Evolutionary conservation across 768 basidiomycete species (phyloP).

Genomic region (Auriculariales sp.): DNA sequence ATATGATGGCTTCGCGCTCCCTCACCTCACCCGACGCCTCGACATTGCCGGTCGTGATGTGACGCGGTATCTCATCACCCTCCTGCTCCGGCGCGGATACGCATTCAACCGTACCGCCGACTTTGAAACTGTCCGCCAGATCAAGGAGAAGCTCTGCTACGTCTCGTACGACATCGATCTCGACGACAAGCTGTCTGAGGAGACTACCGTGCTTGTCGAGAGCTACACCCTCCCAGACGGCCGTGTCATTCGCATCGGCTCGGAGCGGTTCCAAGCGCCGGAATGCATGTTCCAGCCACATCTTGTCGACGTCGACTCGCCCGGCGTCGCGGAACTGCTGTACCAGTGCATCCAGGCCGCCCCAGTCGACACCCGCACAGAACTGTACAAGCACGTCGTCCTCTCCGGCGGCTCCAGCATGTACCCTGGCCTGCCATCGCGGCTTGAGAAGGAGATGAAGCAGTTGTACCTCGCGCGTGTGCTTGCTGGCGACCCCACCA

Average conservation of each 20-base stretch:
- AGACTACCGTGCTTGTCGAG: conserved; percentile 93
- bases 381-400: conserved; percentile 96
- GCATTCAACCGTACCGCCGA: conserved; percentile 99
- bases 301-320: conserved; percentile 92
- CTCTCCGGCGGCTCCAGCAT: conserved; percentile 96
- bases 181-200: conserved; percentile 84
- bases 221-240: conserved; percentile 95
- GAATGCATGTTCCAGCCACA: conserved; percentile 99
- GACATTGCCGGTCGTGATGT: conserved; percentile 98
- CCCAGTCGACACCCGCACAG: conserved; percentile 75
- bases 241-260: conserved; percentile 91
- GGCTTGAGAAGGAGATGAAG: conserved; percentile 99
- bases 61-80: conserved; percentile 95
- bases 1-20: conserved; percentile 91
- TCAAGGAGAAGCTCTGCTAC: conserved; percentile 98
- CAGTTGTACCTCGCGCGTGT: conserved; percentile 93
- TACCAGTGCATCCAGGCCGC: conserved; percentile 91
- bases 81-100: conserved; percentile 99
- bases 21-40: conserved; percentile 84
- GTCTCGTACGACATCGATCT: conserved; percentile 98
- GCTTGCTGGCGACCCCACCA: conserved; percentile 62
- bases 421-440: conserved; percentile 95
- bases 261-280: conserved; percentile 96
- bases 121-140: conserved; percentile 96
- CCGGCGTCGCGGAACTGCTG: conserved; percentile 95